Percentiles rank a stretch among this genome's conserved stretches.
phyloP scores from a whole-genome alignment of 1,284 basidiomycete genomes.

The Apiotrichum gamsii region DNA sequence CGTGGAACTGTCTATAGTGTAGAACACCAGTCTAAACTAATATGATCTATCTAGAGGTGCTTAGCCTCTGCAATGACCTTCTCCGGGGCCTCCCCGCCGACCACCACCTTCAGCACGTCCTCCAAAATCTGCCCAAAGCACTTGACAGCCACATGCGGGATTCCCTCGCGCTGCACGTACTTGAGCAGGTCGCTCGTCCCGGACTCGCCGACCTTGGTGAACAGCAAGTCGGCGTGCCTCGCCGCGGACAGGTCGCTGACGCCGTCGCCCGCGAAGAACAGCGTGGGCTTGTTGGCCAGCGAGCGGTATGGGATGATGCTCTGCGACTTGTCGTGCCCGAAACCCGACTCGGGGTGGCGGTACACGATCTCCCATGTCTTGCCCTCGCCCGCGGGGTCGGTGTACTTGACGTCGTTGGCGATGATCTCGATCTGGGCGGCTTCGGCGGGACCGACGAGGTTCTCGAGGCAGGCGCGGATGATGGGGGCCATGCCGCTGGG shows the following conservation, averaged over 20 bases:
- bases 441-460: conserved; percentile 65
- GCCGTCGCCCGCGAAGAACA: conserved; percentile 94
- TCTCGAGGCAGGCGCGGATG: conserved; percentile 74
- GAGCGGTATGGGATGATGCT: conserved; percentile 79
- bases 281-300: conserved; percentile 62
- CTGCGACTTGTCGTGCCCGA: conserved; percentile 88
- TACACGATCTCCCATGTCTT: conserved; percentile 75
- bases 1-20: no score
- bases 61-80: conserved; percentile 46
- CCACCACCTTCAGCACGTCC: conserved; percentile 60
- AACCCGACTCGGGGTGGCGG: conserved; percentile 78
- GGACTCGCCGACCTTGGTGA: conserved; percentile 72
- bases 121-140: conserved; percentile 47
- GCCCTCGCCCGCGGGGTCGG: conserved; percentile 54
- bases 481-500: conserved; percentile 86
- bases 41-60: conserved; percentile 1
- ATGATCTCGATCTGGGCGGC: conserved; percentile 77
- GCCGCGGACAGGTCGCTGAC: conserved; percentile 90
- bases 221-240: conserved; percentile 77
- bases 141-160: conserved; percentile 46
- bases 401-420: conserved; percentile 70
- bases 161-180: conserved; percentile 57
- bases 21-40: neutral
- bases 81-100: conserved; percentile 32
- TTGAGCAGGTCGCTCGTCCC: conserved; percentile 77